phyloP scores from a whole-genome alignment of 2,329 filamentous ascomycete genomes.

The Verticillium isaacii region DNA sequence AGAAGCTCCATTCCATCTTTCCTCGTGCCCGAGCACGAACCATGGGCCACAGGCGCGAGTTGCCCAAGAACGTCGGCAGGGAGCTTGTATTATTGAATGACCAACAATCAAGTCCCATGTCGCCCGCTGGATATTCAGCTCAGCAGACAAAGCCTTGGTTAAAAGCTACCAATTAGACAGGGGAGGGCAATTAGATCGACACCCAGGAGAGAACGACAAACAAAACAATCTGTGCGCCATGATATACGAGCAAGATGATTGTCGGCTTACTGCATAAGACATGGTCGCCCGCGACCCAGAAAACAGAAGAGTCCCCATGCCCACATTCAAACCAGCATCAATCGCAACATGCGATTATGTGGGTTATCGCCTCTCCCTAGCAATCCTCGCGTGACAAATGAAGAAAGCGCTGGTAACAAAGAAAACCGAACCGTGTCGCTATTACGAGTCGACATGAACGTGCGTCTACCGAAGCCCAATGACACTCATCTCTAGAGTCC shows the following conservation, averaged over 20 bases:
- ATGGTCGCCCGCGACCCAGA: background rate
- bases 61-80: too few species aligned
- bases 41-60: too few species aligned
- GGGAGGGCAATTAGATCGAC: too few species aligned
- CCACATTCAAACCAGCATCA: background rate
- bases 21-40: too few species aligned
- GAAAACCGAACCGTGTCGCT: background rate
- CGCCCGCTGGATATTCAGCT: too few species aligned
- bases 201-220: too few species aligned
- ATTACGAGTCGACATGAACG: background rate
- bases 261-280: background rate
- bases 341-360: background rate
- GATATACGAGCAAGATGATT: background rate
- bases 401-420: background rate
- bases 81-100: too few species aligned
- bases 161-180: too few species aligned
- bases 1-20: too few species aligned
- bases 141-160: too few species aligned
- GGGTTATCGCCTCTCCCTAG: background rate
- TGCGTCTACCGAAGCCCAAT: slow-evolving; percentile 66
- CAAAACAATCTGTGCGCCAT: background rate
- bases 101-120: too few species aligned
- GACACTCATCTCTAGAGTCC: slow-evolving; percentile 98
- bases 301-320: background rate
- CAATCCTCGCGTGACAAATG: background rate